These are phyloP conservation scores for Macrocybe gigantea DNA, from an alignment of 768 basidiomycete genomes.

Conservation along the genomic window DNA sequence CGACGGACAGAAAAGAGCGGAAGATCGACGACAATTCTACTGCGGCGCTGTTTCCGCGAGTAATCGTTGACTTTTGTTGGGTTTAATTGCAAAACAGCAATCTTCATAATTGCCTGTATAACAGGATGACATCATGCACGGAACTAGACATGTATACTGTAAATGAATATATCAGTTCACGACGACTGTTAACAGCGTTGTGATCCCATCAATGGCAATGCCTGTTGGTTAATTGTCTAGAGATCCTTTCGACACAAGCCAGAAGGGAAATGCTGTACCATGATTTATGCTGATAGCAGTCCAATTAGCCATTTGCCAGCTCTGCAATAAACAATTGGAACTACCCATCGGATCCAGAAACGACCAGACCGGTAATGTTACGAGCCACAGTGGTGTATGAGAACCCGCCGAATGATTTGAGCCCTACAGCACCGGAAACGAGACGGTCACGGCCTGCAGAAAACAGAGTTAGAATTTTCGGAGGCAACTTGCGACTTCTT, in stretches of 20 bases:
- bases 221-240: slow-evolving; percentile 21
- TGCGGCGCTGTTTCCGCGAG: background rate
- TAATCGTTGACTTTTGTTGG: background rate
- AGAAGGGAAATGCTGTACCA: slow-evolving; percentile 11
- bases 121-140: too few species aligned
- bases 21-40: slow-evolving; percentile 7
- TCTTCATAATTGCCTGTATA: too few species aligned
- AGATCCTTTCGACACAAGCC: background rate
- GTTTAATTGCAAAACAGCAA: too few species aligned
- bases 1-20: slow-evolving; percentile 17
- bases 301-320: background rate
- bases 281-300: slow-evolving; percentile 25
- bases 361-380: slow-evolving; percentile 49
- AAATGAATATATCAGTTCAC: slow-evolving; percentile 14
- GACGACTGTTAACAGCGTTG: slow-evolving; percentile 48
- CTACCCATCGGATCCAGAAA: slow-evolving; percentile 42
- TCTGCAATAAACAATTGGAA: slow-evolving; percentile 6
- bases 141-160: too few species aligned
- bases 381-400: slow-evolving; percentile 39
- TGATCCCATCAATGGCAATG: slow-evolving; percentile 56
- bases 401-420: slow-evolving; percentile 33
- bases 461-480: too few species aligned
- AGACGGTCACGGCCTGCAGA: slow-evolving; percentile 21
- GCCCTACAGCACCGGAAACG: slow-evolving; percentile 21
- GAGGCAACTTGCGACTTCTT: background rate